phyloP scores from a whole-genome alignment of 345 rosid genomes.

The Noccaea caerulescens region DNA sequence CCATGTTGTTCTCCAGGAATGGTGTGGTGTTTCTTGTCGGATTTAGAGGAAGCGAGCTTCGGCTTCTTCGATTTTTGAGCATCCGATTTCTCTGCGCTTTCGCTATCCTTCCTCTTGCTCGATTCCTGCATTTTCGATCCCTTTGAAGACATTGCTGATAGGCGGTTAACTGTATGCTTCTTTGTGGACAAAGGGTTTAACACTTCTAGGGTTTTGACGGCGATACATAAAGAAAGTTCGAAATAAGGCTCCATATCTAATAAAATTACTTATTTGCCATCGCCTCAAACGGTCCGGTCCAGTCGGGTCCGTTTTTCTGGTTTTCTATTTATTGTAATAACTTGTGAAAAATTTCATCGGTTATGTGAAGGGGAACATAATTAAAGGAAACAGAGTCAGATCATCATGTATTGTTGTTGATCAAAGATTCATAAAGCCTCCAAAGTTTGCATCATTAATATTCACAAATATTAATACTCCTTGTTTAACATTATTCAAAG shows the following conservation, averaged over 20 bases:
- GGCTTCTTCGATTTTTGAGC: constrained; percentile 40
- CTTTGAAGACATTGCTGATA: constrained; percentile 40
- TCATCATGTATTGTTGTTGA: neutral
- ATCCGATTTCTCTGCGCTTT: constrained; percentile 29
- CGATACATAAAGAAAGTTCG: neutral
- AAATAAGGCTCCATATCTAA: neutral
- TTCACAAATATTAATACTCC: too few species aligned
- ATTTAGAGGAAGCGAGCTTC: constrained; percentile 26
- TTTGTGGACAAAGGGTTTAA: constrained; percentile 37
- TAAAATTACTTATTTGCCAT: constrained; percentile 33
- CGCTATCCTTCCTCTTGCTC: constrained; percentile 37
- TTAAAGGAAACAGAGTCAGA: neutral
- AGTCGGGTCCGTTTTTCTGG: constrained; percentile 2
- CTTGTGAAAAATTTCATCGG: too few species aligned
- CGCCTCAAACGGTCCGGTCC: neutral
- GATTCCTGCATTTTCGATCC: constrained; percentile 25
- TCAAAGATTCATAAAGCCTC: neutral
- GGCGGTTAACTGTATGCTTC: neutral
- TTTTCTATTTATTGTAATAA: neutral
- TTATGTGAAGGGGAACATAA: neutral
- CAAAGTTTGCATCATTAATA: neutral
- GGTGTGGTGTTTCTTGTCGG: constrained; percentile 17
- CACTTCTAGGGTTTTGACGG: constrained; percentile 44
- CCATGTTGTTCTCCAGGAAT: constrained; percentile 13
- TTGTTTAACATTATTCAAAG: too few species aligned